Percentiles rank a stretch among this genome's conserved stretches.
Conservation (phyloP, 2,329 filamentous ascomycete species). For the Hypomyces perniciosus region DNA sequence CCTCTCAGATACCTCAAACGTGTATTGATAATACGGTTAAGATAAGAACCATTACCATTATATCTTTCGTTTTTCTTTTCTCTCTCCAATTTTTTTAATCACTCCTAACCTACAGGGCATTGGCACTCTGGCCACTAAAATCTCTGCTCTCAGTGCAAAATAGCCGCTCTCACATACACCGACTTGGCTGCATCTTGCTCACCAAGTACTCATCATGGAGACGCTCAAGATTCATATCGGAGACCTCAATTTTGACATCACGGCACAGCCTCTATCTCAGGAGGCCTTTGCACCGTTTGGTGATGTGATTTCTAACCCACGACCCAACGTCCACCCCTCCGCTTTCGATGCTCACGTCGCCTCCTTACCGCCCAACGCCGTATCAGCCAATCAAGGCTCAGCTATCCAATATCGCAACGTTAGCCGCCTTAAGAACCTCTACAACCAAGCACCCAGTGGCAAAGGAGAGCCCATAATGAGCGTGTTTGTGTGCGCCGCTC, state of each 20-base stretch:
- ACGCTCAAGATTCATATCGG: slow-evolving; percentile 21
- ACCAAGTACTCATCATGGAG: slow-evolving; percentile 16
- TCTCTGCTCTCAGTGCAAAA: too few relatives aligned
- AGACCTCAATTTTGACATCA: slow-evolving; percentile 33
- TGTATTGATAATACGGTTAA: too few relatives aligned
- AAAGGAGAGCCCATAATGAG: slow-evolving; percentile 60
- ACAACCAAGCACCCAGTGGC: slow-evolving; percentile 57
- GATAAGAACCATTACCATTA: neutral
- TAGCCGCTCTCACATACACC: too few relatives aligned
- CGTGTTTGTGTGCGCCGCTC: slow-evolving; percentile 72
- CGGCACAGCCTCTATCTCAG: slow-evolving; percentile 60
- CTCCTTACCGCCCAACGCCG: slow-evolving; percentile 39
- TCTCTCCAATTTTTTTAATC: neutral
- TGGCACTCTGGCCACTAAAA: neutral
- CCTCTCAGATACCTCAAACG: too few relatives aligned
- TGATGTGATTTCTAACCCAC: slow-evolving; percentile 72
- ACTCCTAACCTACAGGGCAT: neutral
- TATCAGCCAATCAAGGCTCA: slow-evolving; percentile 75
- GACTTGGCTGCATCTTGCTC: too few relatives aligned
- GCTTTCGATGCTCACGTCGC: slow-evolving; percentile 34
- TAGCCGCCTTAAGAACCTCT: slow-evolving; percentile 66
- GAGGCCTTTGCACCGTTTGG: slow-evolving; percentile 73
- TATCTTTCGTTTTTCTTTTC: neutral
- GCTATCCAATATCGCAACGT: slow-evolving; percentile 83
- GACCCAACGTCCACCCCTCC: slow-evolving; percentile 47